These are phyloP conservation scores for Naegleria gruberi DNA, from an alignment of 208 protist species.

Conservation along the genomic window DNA sequence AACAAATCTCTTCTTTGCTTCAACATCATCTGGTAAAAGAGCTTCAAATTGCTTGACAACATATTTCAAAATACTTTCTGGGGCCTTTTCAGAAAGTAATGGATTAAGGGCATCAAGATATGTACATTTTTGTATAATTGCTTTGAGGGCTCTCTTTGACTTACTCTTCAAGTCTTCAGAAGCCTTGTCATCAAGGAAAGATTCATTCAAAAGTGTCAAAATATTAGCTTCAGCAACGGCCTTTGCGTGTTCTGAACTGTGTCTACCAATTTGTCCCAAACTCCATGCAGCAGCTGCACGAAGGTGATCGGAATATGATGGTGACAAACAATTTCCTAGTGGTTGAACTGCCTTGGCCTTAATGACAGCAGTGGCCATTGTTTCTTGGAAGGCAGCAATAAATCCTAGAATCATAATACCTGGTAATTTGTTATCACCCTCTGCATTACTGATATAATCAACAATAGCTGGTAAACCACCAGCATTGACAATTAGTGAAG, in stretches of 20 bases:
- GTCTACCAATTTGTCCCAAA: constrained; percentile 88
- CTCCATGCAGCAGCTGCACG: constrained; percentile 82
- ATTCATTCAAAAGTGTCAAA: constrained; percentile 79
- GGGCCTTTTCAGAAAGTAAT: constrained; percentile 82
- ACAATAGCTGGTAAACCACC: constrained; percentile 92
- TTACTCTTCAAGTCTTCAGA: constrained; percentile 89
- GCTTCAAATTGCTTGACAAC: constrained; percentile 95
- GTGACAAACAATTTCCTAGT: constrained; percentile 76
- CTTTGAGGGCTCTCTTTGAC: constrained; percentile 88
- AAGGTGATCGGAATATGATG: constrained; percentile 86
- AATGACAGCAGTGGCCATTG: constrained; percentile 88
- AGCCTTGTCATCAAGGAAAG: constrained; percentile 69
- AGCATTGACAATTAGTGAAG: constrained; percentile 91
- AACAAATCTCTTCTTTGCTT: constrained; percentile 90
- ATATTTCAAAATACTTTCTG: constrained; percentile 90
- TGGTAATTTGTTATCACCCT: constrained; percentile 77
- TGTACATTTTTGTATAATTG: constrained; percentile 88
- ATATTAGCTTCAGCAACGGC: constrained; percentile 89
- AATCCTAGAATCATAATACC: constrained; percentile 97
- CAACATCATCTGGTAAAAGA: constrained; percentile 91
- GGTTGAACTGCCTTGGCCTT: constrained; percentile 79
- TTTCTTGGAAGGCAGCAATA: constrained; percentile 93
- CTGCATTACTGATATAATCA: constrained; percentile 86
- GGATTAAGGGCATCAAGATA: constrained; percentile 89
- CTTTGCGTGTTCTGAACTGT: constrained; percentile 92